Evolutionary conservation across 495 filamentous ascomycete species (phyloP).

Genomic region (Penicillium argentinense): DNA sequence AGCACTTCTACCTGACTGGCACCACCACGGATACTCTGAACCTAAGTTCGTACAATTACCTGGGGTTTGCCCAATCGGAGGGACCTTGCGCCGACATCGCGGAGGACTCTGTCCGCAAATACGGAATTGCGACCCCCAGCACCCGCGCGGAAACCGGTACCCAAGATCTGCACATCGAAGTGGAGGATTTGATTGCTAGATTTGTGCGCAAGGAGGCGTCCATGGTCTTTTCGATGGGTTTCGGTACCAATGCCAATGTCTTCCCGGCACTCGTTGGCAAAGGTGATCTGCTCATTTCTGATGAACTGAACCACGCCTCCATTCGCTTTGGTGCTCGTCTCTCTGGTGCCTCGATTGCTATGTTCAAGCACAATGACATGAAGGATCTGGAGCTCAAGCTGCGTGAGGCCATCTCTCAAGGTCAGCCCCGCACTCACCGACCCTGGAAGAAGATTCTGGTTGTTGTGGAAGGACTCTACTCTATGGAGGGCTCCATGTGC

Average conservation of each 20-base stretch:
- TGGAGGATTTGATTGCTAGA: slow-evolving; percentile 81
- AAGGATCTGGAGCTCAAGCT: slow-evolving; percentile 77
- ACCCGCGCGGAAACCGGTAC: slow-evolving; percentile 83
- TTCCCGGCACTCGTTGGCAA: slow-evolving; percentile 91
- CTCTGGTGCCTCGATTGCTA: slow-evolving; percentile 89
- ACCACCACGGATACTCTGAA: slow-evolving; percentile 95
- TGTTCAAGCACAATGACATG: slow-evolving; percentile 98
- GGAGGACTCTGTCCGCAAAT: slow-evolving; percentile 79
- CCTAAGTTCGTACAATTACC: slow-evolving; percentile 98
- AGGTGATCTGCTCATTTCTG: slow-evolving; percentile 89
- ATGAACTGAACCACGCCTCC: slow-evolving; percentile 96
- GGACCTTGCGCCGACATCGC: slow-evolving; percentile 94
- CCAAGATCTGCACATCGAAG: slow-evolving; percentile 81
- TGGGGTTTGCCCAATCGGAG: slow-evolving; percentile 96
- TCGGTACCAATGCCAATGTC: slow-evolving; percentile 86
- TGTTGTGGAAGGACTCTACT: slow-evolving; percentile 95
- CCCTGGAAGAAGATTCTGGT: slow-evolving; percentile 99
- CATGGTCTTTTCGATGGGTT: slow-evolving; percentile 99
- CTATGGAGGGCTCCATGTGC: slow-evolving; percentile 98
- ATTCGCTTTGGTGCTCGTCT: slow-evolving; percentile 93
- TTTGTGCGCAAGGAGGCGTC: slow-evolving; percentile 92
- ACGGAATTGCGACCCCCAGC: slow-evolving; percentile 78
- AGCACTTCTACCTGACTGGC: slow-evolving; percentile 81
- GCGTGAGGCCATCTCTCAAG: slow-evolving; percentile 90
- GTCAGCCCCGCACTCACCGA: slow-evolving; percentile 92